phyloP scores from a whole-genome alignment of 1,139 yeast species.

The Magnusiomyces paraingens region DNA sequence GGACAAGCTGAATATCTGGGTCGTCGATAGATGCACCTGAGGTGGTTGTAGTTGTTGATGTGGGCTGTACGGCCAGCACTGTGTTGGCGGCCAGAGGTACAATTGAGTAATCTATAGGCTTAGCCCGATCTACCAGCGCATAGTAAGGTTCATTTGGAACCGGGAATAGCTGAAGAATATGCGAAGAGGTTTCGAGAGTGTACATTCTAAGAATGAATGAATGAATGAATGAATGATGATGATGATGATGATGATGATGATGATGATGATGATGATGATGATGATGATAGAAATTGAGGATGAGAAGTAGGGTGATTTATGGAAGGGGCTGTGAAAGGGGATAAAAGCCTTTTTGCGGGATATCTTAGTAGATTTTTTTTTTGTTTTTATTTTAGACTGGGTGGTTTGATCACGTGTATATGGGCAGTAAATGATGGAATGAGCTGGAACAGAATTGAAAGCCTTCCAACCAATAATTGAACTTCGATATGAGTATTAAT shows the following conservation, averaged over 20 bases:
- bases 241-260: neutral
- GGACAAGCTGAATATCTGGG: conserved; percentile 2
- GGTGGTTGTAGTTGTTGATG: neutral
- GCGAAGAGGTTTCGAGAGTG: conserved; percentile 13
- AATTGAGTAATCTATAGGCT: conserved; percentile 8
- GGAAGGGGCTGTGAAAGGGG: neutral
- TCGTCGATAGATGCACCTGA: conserved; percentile 1
- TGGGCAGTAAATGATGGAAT: too few relatives aligned
- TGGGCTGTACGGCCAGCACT: conserved; percentile 5
- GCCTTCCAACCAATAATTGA: too few relatives aligned
- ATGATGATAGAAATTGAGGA: neutral
- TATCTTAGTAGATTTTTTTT: neutral
- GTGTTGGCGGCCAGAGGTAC: conserved; percentile 4
- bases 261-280: neutral
- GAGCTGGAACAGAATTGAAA: too few relatives aligned
- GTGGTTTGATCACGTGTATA: too few relatives aligned
- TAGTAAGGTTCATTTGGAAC: conserved; percentile 9
- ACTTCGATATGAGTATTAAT: too few relatives aligned
- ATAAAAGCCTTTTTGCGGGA: neutral
- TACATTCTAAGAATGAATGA: neutral
- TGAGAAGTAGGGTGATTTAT: neutral
- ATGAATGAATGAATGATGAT: neutral
- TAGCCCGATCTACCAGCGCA: conserved; percentile 11
- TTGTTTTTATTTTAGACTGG: neutral
- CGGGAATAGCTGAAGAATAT: conserved; percentile 12